These are phyloP conservation scores for Turritis glabra DNA, from an alignment of 345 rosid species.

Conservation along the genomic window DNA sequence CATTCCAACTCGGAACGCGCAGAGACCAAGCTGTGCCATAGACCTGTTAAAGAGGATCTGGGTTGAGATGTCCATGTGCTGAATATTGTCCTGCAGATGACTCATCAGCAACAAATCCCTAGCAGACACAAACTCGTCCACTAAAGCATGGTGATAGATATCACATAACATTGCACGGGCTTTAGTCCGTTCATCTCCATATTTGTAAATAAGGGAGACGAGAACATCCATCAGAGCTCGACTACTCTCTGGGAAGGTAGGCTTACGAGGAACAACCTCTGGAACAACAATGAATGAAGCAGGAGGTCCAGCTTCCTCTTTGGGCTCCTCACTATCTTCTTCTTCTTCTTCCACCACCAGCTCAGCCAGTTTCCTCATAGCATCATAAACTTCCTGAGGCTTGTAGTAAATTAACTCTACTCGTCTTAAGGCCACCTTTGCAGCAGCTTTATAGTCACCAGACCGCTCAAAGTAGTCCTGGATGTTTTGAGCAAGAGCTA, in stretches of 20 bases:
- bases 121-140: constrained; percentile 66
- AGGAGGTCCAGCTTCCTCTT: constrained; percentile 62
- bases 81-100: constrained; percentile 84
- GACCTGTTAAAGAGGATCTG: constrained; percentile 93
- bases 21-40: constrained; percentile 94
- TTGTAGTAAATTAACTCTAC: constrained; percentile 86
- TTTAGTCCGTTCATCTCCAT: constrained; percentile 91
- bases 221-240: constrained; percentile 83
- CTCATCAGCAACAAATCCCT: constrained; percentile 90
- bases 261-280: constrained; percentile 83
- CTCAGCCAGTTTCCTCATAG: constrained; percentile 90
- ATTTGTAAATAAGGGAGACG: constrained; percentile 77
- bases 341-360: constrained; percentile 45
- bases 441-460: constrained; percentile 72
- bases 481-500: constrained; percentile 81
- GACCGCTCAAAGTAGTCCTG: constrained; percentile 69
- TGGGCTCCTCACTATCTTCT: constrained; percentile 46
- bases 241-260: constrained; percentile 76
- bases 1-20: constrained; percentile 82
- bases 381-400: constrained; percentile 88
- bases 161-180: constrained; percentile 98
- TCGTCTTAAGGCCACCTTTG: constrained; percentile 74
- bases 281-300: constrained; percentile 64
- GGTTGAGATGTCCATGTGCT: constrained; percentile 82
- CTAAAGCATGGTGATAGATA: constrained; percentile 81